Evolutionary conservation across 768 basidiomycete genomes (phyloP), one percentile per base, ranked within the genome.

Genomic region (Psilocybe tampanensis): DNA sequence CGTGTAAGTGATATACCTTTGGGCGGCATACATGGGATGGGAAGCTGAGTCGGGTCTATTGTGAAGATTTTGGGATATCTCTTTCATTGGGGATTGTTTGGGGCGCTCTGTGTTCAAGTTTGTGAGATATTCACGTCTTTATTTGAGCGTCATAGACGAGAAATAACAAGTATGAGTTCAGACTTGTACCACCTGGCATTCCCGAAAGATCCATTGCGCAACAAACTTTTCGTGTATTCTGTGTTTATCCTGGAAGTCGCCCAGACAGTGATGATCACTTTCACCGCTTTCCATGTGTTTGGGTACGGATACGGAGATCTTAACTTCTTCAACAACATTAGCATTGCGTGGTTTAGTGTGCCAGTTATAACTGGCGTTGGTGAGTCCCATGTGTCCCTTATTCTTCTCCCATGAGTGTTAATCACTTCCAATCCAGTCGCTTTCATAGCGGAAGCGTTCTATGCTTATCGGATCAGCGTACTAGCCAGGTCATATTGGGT

Each of bases 111-210:
- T n/a, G 47, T 49, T n/a, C 47, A 49, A 49, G 47, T 49, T 33
- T 49, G 47, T 49, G n/a, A n/a, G 47, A 33, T n/a, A 12, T 32
- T 29, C 32, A 8, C 29, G 11, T 49, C 29, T 29, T n/a, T n/a
- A n/a, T n/a, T n/a, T n/a, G n/a, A n/a, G n/a, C n/a, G n/a, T n/a
- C n/a, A n/a, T n/a, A n/a, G n/a, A n/a, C n/a, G n/a, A n/a, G n/a
- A n/a, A n/a, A 48, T 24, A 11, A 23, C 24, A 48, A n/a, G 11
- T 13, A 48, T 48, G 11, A 12, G 5, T 39, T 13, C 12, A 70
- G 70, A 70, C 44, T 23, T 70, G 11, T 72, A 70, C 51, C 65
- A 70, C 49, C 51, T 70, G 11, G 64, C 66, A 4, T 72, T 72
- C 47, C 69, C 68, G 0, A 65, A 61, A 7, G 70, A 71, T 47